Percentiles rank a stretch among this genome's conserved stretches.
Conservation (phyloP, 139 green algal genomes). For the Coccomyxa sp. region DNA sequence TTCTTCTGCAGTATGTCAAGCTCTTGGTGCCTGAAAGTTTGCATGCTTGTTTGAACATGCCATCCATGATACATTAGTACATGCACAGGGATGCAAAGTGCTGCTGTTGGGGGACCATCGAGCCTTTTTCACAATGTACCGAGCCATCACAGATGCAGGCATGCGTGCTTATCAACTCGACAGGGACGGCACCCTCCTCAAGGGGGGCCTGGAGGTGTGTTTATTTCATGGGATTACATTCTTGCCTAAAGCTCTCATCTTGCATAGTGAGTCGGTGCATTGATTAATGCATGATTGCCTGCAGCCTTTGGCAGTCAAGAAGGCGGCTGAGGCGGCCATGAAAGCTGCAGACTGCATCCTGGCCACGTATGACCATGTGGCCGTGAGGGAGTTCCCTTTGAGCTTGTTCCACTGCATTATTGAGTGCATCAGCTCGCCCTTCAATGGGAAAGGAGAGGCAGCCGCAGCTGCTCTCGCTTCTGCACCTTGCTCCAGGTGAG, state of each 20-base stretch:
- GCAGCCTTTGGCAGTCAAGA: neutral
- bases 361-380: slow-evolving; percentile 16
- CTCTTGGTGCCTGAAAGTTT: neutral
- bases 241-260: too few species aligned
- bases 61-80: neutral
- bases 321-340: slow-evolving; percentile 10
- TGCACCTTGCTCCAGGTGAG: neutral
- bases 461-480: neutral
- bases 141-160: slow-evolving; percentile 22
- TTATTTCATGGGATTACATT: too few species aligned
- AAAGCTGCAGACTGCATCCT: slow-evolving; percentile 27
- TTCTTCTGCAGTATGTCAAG: neutral
- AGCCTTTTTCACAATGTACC: slow-evolving; percentile 48
- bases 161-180: slow-evolving; percentile 39
- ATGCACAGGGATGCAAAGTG: slow-evolving; percentile 24
- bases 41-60: neutral
- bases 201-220: too few species aligned
- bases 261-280: too few species aligned
- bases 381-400: slow-evolving; percentile 4
- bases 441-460: slow-evolving; percentile 3
- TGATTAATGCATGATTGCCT: too few species aligned
- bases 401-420: slow-evolving; percentile 23
- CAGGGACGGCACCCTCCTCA: neutral
- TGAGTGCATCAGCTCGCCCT: slow-evolving; percentile 17
- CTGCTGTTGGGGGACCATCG: slow-evolving; percentile 31